Base-by-base conservation (phyloP, 2,329 filamentous ascomycete genomes). In the Fusarium nurragi region DNA sequence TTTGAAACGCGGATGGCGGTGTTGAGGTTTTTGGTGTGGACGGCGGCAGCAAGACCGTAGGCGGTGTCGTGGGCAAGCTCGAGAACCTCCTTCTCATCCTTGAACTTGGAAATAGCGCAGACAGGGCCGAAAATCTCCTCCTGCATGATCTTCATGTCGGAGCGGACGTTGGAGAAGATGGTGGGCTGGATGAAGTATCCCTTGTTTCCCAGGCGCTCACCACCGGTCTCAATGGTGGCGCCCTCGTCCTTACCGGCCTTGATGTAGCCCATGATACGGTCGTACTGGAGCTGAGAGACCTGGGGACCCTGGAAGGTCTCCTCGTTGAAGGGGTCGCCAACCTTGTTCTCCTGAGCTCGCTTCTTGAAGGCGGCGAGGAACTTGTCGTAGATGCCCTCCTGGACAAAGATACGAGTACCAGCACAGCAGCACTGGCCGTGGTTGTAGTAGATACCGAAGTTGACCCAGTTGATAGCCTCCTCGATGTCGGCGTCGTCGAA, bases 101-200 rank as follows among this genome's bases (percentile, higher is more conserved):
- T 90, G 86, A 97, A 96, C 83, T 94, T 96, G 81, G 90, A 85
- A 71, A 97, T 89, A 72, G 90, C 86, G 81, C 88, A 91, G 66
- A 97, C 93, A 58, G 93, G 93, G 67, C 93, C 93, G 77, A 97
- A 97, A 77, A 97, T 95, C 82, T 97, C 93, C 81, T 96, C 92
- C 78, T 92, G 87, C 81, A 93, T 89, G 74, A 97, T 95, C 86
- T 92, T 94, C 91, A 95, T 96, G 78, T 94, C 87, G 69, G 88
- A 80, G 46, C 82, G 86, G 69, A 95, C 92, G 74, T 93, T 88
- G 78, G 86, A 88, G 85, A 97, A 96, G 82, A 97, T 92, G 74
- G 93, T 97, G 37, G 93, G 93, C 84, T 94, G 83, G 79, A 96
- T 94, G 84, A 94, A 96, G 86, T 92, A 96, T 64, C 92, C 91